Base-by-base conservation (phyloP, 345 rosid species). In the Salix suchowensis region DNA sequence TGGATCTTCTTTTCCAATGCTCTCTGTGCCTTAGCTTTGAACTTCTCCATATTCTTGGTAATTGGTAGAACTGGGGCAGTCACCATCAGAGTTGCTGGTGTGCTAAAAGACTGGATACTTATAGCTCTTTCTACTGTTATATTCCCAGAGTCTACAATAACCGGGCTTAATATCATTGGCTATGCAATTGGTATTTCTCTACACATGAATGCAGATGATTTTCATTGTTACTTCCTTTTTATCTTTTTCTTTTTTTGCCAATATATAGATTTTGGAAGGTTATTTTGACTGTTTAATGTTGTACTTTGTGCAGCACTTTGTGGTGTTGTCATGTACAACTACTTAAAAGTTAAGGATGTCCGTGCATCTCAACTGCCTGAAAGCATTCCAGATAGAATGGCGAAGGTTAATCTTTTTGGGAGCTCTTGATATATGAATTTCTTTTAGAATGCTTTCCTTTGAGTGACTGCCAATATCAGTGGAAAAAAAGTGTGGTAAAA, bases 1-100 rank as follows among this genome's bases (percentile, higher is more conserved):
- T 96, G 98, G 98, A 92, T 93, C 76, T 93, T 96, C 86, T 90
- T 96, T 90, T 89, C 99, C 78, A 96, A 93, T 76, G 99, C 99
- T 65, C 84, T 92, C 10, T 90, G 97, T 84, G 98, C 98, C 66
- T 84, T 93, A 74, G 97, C 96, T 76, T 82, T 96, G 87, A 92
- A 96, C 83, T 87, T 92, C 85, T 90, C 98, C 81, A 92, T 87
- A 81, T 96, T 93, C 89, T 82, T 96, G 77, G 98, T 96, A 13
- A 92, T 93, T 40, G 98, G 97, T 44, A 89, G 98, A 90, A 96
- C 97, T 54, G 97, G 98, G 71, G 99, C 99, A 0, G 95, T 96
- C 65, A 93, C 97, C 30, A 86, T 93, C 73, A 88, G 98, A 73
- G 99, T 96, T 75, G 99, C 98, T 74, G 98, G 99, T 60, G 98